Base-by-base conservation (phyloP, 169 alveolate genomes). In the Neospora caninum region DNA sequence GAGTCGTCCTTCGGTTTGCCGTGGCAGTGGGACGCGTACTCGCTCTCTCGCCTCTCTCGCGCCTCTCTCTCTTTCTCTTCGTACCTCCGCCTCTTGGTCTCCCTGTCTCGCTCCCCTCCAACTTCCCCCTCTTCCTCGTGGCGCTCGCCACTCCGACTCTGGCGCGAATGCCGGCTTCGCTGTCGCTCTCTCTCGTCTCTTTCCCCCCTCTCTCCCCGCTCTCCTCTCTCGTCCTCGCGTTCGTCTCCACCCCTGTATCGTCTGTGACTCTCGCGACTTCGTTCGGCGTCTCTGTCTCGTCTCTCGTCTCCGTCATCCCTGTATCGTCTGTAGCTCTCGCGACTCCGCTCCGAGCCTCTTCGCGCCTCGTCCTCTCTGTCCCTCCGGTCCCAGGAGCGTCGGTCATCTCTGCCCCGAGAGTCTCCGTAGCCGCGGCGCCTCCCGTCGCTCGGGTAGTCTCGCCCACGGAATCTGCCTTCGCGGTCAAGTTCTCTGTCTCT, bases 401-500 rank as follows among this genome's bases (percentile, higher is more conserved):
- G 64, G 27, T 18, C 27, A 29, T 29, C 73, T 16, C 73, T 69
- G 88, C 70, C 93, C 36, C 93, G 41, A 45, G 41, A 0, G 58
- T 49, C 58, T 49, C 58, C 93, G 36, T 87, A 42, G 39, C 70
- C 93, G n/a, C 88, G 58, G 38, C 39, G 6, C 45, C 42, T n/a
- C 49, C 88, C n/a, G 53, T 34, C 73, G n/a, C 69, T 69, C n/a
- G 43, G 42, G 22, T 43, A 25, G 42, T 54, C 70, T 27, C 78
- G 18, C 64, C 83, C 29, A 16, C 67, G 82, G 42, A 43, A 29
- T 0, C 49, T 64, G 34, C 82, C 41, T 34, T 69, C 82, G 41
- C 86, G 41, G n/a, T 70, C 38, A 34, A 78, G 43, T n/a, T 91
- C 93, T 73, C 93, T 22, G 93, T 54, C 54, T 43, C 67, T 45